phyloP scores from a whole-genome alignment of 306 rosid genomes.

The Amphicarpaea edgeworthii region DNA sequence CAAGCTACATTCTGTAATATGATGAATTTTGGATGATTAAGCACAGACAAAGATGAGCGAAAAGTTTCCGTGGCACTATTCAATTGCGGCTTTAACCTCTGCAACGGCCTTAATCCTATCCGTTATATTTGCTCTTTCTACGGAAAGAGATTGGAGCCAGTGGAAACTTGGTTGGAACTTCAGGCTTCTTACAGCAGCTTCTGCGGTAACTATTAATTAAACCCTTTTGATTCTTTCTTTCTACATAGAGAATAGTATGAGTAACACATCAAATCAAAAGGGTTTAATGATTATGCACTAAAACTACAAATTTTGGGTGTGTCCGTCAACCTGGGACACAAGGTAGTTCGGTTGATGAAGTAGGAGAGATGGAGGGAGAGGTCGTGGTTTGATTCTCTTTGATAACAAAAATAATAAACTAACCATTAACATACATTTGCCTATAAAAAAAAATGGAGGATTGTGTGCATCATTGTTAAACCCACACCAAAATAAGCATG shows the following conservation, averaged over 20 bases:
- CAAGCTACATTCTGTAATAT: not conserved
- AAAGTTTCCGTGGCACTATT: constrained; percentile 53
- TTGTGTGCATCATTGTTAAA: too few relatives aligned
- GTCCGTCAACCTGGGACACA: too few relatives aligned
- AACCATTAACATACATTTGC: too few relatives aligned
- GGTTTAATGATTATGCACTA: too few relatives aligned
- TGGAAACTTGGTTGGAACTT: constrained; percentile 50
- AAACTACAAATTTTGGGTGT: too few relatives aligned
- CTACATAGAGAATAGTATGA: not conserved
- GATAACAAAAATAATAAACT: too few relatives aligned
- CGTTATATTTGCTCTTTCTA: constrained; percentile 26
- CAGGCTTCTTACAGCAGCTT: constrained; percentile 40
- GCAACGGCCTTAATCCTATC: constrained; percentile 27
- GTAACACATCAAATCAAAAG: too few relatives aligned
- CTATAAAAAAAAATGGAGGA: too few relatives aligned
- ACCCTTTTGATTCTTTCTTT: constrained; percentile 2
- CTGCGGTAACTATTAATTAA: constrained; percentile 33
- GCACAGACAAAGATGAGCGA: constrained; percentile 57
- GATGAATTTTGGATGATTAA: not conserved
- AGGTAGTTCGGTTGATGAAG: too few relatives aligned
- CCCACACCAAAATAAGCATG: not conserved
- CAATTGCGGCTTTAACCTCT: constrained; percentile 54
- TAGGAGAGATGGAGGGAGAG: too few relatives aligned
- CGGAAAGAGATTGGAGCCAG: constrained; percentile 44
- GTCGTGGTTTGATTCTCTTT: too few relatives aligned